Conservation (phyloP, 805 yeast genomes). For the Saccharomycopsis fibuligera region DNA sequence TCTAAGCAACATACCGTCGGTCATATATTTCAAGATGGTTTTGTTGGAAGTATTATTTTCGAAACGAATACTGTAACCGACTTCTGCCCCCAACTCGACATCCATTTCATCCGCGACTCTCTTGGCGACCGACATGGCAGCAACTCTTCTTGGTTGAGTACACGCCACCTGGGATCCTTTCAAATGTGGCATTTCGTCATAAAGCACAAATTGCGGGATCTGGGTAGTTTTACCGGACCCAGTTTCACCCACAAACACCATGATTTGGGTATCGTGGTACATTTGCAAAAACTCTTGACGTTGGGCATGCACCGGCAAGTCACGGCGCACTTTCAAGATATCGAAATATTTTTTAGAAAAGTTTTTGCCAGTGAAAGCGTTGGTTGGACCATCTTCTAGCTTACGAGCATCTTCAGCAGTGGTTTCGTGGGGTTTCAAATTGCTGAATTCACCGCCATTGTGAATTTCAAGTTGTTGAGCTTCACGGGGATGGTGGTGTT, state of each 20-base stretch:
- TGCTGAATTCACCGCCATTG: conserved; percentile 33
- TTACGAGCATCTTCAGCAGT: conserved; percentile 55
- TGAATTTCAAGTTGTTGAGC: conserved; percentile 6
- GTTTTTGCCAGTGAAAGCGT: conserved; percentile 72
- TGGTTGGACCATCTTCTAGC: conserved; percentile 51
- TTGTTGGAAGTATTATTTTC: conserved; percentile 79
- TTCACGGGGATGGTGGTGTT: not conserved
- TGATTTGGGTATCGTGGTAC: conserved; percentile 82
- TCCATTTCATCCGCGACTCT: conserved; percentile 98
- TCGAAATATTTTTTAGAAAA: conserved; percentile 66
- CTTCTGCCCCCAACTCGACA: conserved; percentile 86
- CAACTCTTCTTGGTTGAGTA: conserved; percentile 85
- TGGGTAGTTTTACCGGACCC: conserved; percentile 99
- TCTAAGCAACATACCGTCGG: conserved; percentile 96
- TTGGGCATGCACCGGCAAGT: conserved; percentile 91
- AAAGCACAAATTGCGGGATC: conserved; percentile 85
- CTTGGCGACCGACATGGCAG: conserved; percentile 97
- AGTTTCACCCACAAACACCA: conserved; percentile 98
- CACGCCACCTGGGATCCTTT: conserved; percentile 74
- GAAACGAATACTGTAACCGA: conserved; percentile 91
- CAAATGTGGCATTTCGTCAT: conserved; percentile 80
- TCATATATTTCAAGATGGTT: conserved; percentile 90
- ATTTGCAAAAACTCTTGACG: conserved; percentile 80
- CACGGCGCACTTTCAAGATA: conserved; percentile 72
- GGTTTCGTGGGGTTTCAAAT: conserved; percentile 53